Evolutionary conservation across 1,284 basidiomycete species (phyloP).

Genomic region (Rhodotorula mucilaginosa): DNA sequence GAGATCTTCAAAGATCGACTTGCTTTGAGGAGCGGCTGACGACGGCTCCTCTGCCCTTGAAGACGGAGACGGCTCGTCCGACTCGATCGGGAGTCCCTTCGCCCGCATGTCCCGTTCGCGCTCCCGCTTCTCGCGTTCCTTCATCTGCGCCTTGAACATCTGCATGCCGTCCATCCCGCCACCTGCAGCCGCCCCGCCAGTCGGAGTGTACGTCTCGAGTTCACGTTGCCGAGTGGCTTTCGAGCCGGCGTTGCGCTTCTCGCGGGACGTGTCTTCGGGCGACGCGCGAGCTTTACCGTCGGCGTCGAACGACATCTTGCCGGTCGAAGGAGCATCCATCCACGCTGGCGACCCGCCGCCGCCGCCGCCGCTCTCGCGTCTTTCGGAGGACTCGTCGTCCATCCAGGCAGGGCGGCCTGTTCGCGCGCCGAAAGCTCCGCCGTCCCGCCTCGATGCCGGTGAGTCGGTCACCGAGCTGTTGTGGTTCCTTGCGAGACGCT

Average conservation of each 20-base stretch:
- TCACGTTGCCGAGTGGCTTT: background rate
- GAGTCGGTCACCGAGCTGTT: background rate
- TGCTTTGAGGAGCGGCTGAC: background rate
- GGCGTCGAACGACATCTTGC: conserved; percentile 13
- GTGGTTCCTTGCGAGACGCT: conserved; percentile 17
- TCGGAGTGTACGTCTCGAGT: background rate
- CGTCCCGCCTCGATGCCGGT: conserved; percentile 3
- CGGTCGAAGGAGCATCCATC: conserved; percentile 31
- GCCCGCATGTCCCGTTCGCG: conserved; percentile 11
- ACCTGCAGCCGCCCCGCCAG: conserved; percentile 1
- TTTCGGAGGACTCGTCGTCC: conserved; percentile 25
- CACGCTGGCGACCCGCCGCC: conserved; percentile 21
- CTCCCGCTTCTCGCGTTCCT: conserved; percentile 31
- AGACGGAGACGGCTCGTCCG: background rate
- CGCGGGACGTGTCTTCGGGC: background rate
- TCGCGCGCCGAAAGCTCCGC: background rate
- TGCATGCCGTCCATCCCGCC: conserved; percentile 34
- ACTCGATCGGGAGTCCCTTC: background rate
- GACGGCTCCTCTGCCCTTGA: background rate
- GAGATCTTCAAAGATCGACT: conserved; percentile 35
- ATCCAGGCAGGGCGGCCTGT: conserved; percentile 34
- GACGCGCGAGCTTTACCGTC: conserved; percentile 4
- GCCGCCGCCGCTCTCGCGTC: background rate
- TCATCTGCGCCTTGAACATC: conserved; percentile 39
- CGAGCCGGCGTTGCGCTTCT: background rate